phyloP scores from a whole-genome alignment of 768 basidiomycete genomes.

The Lentinula boryana region DNA sequence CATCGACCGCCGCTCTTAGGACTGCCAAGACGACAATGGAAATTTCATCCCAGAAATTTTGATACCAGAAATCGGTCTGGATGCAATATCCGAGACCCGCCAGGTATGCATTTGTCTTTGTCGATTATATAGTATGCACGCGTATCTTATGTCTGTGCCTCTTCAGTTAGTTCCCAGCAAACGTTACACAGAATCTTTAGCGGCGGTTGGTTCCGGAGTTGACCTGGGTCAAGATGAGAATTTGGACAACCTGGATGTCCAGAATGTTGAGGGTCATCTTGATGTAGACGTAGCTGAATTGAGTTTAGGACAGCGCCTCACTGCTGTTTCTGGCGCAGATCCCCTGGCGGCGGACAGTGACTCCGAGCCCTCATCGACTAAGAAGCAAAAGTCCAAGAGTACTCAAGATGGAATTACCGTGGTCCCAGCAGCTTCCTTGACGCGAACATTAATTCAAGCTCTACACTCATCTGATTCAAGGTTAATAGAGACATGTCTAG shows the following conservation, averaged over 20 bases:
- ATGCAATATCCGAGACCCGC: slow-evolving; percentile 14
- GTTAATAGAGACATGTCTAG: slow-evolving; percentile 80
- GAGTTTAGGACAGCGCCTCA: slow-evolving; percentile 85
- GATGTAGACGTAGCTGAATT: slow-evolving; percentile 87
- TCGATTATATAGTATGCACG: neutral
- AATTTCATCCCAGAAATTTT: slow-evolving; percentile 45
- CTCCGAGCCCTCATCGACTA: slow-evolving; percentile 17
- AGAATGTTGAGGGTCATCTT: slow-evolving; percentile 60
- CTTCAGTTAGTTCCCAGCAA: slow-evolving; percentile 42
- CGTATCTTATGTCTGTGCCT: neutral
- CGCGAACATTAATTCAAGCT: slow-evolving; percentile 92
- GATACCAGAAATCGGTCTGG: slow-evolving; percentile 33
- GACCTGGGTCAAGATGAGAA: slow-evolving; percentile 56
- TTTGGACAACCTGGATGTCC: slow-evolving; percentile 43
- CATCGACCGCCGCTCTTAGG: slow-evolving; percentile 25
- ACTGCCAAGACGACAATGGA: slow-evolving; percentile 48
- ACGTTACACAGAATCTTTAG: slow-evolving; percentile 60
- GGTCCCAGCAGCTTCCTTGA: slow-evolving; percentile 79
- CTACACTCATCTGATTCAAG: slow-evolving; percentile 90
- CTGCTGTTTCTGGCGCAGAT: slow-evolving; percentile 59
- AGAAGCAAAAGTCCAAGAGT: slow-evolving; percentile 25
- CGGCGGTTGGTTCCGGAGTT: slow-evolving; percentile 63
- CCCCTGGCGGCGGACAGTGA: slow-evolving; percentile 27
- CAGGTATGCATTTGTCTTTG: slow-evolving; percentile 10
- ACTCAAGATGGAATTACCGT: slow-evolving; percentile 27